Evolutionary conservation across 345 rosid species (phyloP).

Genomic region (Salix arbutifolia): DNA sequence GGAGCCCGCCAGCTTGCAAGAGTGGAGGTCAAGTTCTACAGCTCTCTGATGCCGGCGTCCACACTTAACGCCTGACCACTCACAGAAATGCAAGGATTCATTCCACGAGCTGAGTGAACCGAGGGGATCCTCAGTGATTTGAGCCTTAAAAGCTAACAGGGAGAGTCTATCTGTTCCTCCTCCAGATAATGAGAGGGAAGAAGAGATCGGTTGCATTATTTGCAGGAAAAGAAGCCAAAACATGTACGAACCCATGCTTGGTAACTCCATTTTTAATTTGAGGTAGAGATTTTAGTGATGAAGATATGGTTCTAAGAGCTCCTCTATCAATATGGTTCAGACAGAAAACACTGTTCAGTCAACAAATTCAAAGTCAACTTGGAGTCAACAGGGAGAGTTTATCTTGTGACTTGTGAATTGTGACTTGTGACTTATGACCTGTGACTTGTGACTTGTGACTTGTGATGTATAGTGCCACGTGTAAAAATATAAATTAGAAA

Average conservation of each 20-base stretch:
- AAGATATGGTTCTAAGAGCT: background rate
- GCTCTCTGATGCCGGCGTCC: background rate
- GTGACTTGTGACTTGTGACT: no score
- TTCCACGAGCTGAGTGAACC: slow-evolving; percentile 9
- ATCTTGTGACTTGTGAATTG: no score
- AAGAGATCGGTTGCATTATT: background rate
- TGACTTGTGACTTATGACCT: no score
- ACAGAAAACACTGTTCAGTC: no score
- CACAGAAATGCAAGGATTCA: slow-evolving; percentile 1
- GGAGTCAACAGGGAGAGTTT: no score
- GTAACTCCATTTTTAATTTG: background rate
- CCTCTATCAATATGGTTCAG: background rate
- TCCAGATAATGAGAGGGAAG: background rate
- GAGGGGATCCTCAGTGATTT: background rate
- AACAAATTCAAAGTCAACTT: no score
- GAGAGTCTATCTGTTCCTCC: background rate
- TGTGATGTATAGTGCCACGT: no score
- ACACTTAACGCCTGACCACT: background rate
- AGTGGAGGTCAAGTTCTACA: background rate
- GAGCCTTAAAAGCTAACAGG: slow-evolving; percentile 1
- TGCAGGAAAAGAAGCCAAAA: background rate
- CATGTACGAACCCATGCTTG: background rate
- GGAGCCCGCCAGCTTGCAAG: background rate
- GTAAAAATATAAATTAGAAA: no score
- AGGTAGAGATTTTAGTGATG: background rate